Evolutionary conservation across 345 rosid genomes (phyloP), one percentile per base, ranked within the genome.

Genomic region (Isatis tinctoria): DNA sequence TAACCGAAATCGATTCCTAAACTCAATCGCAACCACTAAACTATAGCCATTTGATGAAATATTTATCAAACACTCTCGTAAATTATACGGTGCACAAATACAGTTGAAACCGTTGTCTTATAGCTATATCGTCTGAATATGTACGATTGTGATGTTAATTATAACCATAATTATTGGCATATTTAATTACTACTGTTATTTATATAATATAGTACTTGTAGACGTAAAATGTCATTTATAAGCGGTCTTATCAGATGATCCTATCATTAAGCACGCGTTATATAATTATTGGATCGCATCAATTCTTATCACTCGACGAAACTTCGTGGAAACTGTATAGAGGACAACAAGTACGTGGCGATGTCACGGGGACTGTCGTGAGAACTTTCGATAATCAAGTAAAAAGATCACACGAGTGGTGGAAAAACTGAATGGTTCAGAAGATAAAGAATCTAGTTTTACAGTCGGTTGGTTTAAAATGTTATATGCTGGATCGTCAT

Each of bases 61-160:
- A n/a, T n/a, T n/a, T 16, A 41, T 49, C 4, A 52, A 41, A 16
- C 56, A 30, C 10, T n/a, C n/a, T 27, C 18, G 17, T 52, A 52
- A 10, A 60, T 37, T 6, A 49, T 60, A 49, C n/a, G 67, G 22
- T 69, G 13, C 24, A 10, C 8, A 54, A 62, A 53, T 33, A 63
- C 65, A 76, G 75, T 69, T 63, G 43, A 70, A 52, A 76, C 79
- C 14, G 70, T 75, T 69, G 74, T 44, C 71, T n/a, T 54, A 13
- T 60, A 58, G 43, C 47, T 49, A 36, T 8, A 66, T 58, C 72
- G 67, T 67, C 20, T 47, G 67, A 36, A 47, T 36, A 74, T 30
- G 30, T 8, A 4, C 9, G 79, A 76, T 63, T 4, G 53, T 45
- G 79, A 76, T 63, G 80, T n/a, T n/a, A n/a, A n/a, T 70, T 52